Evolutionary conservation across 306 rosid species (phyloP).

Genomic region (Pterocarpus macrocarpus): DNA sequence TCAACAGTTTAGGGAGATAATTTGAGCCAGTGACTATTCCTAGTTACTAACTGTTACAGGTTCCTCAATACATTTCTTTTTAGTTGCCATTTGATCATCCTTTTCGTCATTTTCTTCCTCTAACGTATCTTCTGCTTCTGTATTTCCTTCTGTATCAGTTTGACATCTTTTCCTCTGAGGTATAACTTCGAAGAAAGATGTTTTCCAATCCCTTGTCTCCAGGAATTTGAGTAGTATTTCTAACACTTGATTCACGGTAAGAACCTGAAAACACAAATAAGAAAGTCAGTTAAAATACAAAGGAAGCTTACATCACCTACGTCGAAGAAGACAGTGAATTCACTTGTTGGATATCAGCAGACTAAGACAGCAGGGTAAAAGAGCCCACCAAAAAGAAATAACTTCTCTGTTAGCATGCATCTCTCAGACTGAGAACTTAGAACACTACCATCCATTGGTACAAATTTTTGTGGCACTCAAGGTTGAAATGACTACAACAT

Average conservation of each 20-base stretch:
- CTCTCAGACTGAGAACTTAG: constrained; percentile 15
- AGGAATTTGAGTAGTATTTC: constrained; percentile 68
- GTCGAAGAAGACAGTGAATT: not conserved
- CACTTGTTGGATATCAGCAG: not conserved
- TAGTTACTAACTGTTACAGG: constrained; percentile 42
- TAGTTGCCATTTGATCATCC: constrained; percentile 37
- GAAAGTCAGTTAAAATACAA: constrained; percentile 28
- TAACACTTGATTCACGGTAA: constrained; percentile 92
- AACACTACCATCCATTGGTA: not conserved
- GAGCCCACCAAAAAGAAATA: constrained; percentile 2
- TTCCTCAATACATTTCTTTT: constrained; percentile 46
- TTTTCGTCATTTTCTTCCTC: constrained; percentile 53
- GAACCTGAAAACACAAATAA: constrained; percentile 69
- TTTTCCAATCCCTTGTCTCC: constrained; percentile 88
- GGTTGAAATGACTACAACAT: not conserved
- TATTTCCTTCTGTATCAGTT: constrained; percentile 58
- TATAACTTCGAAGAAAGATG: constrained; percentile 81
- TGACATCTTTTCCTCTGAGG: constrained; percentile 85
- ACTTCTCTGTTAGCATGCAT: constrained; percentile 19
- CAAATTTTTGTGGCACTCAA: not conserved
- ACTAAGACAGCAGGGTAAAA: not conserved
- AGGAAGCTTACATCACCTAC: constrained; percentile 2
- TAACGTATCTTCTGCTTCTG: constrained; percentile 43
- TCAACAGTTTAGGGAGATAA: constrained; percentile 29
- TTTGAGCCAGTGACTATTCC: constrained; percentile 5